phyloP scores from a whole-genome alignment of 2,329 filamentous ascomycete genomes.

The Colletotrichum caudatum region DNA sequence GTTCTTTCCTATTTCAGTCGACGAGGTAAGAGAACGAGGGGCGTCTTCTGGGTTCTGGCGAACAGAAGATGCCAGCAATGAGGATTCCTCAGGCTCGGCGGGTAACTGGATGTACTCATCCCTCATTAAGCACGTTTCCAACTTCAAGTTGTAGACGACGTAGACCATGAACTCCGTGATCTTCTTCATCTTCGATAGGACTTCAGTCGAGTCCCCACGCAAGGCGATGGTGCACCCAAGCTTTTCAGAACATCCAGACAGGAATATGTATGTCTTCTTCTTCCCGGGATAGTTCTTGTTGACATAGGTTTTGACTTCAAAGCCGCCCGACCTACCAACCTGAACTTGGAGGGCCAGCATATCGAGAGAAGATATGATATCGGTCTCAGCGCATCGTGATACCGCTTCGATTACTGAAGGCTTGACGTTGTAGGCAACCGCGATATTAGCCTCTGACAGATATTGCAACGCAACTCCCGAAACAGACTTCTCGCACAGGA shows the following conservation, averaged over 20 bases:
- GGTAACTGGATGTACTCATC: constrained; percentile 93
- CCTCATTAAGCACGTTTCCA: constrained; percentile 93
- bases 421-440: constrained; percentile 97
- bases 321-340: constrained; percentile 84
- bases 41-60: constrained; percentile 53
- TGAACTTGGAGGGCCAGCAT: constrained; percentile 84
- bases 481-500: constrained; percentile 93
- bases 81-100: constrained; percentile 61
- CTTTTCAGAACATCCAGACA: constrained; percentile 89
- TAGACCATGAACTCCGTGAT: constrained; percentile 99
- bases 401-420: constrained; percentile 95
- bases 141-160: constrained; percentile 95
- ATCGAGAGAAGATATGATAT: constrained; percentile 94
- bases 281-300: constrained; percentile 78
- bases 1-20: constrained; percentile 44
- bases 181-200: constrained; percentile 84
- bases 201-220: constrained; percentile 79
- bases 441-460: constrained; percentile 87
- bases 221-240: constrained; percentile 95
- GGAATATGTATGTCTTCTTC: constrained; percentile 95
- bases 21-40: constrained; percentile 50
- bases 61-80: constrained; percentile 44
- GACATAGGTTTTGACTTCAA: constrained; percentile 96
- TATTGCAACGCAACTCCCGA: constrained; percentile 92
- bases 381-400: constrained; percentile 89